Evolutionary conservation across 1,284 basidiomycete species (phyloP).

Genomic region (Ganoderma meredithae): DNA sequence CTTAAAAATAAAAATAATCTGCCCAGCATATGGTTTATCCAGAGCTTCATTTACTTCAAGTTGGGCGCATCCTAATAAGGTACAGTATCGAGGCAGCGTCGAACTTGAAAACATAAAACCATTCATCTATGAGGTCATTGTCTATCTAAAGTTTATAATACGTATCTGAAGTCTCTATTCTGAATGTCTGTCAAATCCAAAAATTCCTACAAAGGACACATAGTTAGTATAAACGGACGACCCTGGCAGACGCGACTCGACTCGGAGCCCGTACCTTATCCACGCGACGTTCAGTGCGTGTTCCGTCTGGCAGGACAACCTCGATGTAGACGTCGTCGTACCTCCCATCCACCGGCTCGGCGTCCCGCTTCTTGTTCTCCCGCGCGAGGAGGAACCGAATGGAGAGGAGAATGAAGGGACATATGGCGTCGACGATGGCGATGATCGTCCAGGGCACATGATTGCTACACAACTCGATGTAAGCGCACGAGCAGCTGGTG

Average conservation of each 20-base stretch:
- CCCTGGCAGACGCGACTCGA: neutral
- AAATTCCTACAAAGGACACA: slow-evolving; percentile 37
- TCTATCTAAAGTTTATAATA: slow-evolving; percentile 28
- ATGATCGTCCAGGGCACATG: slow-evolving; percentile 74
- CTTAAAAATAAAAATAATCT: too few species aligned
- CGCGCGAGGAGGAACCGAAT: slow-evolving; percentile 63
- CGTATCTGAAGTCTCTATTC: slow-evolving; percentile 45
- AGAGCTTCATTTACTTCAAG: too few species aligned
- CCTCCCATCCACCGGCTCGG: slow-evolving; percentile 58
- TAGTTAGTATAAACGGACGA: neutral
- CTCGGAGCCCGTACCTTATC: slow-evolving; percentile 57
- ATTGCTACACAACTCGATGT: slow-evolving; percentile 48
- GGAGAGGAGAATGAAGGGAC: slow-evolving; percentile 55
- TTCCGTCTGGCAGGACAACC: slow-evolving; percentile 56
- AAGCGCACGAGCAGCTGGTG: neutral
- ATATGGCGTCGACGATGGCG: slow-evolving; percentile 58
- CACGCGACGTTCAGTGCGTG: slow-evolving; percentile 59
- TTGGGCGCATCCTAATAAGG: too few species aligned
- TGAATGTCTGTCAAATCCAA: slow-evolving; percentile 42
- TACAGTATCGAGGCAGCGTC: too few species aligned
- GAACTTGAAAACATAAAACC: neutral
- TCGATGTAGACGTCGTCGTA: slow-evolving; percentile 75
- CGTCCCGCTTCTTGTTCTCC: slow-evolving; percentile 72
- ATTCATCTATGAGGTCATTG: neutral
- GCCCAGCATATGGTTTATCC: too few species aligned